These are phyloP conservation scores for Iris pallida DNA, from an alignment of 116 monocot genomes.

Conservation along the genomic window DNA sequence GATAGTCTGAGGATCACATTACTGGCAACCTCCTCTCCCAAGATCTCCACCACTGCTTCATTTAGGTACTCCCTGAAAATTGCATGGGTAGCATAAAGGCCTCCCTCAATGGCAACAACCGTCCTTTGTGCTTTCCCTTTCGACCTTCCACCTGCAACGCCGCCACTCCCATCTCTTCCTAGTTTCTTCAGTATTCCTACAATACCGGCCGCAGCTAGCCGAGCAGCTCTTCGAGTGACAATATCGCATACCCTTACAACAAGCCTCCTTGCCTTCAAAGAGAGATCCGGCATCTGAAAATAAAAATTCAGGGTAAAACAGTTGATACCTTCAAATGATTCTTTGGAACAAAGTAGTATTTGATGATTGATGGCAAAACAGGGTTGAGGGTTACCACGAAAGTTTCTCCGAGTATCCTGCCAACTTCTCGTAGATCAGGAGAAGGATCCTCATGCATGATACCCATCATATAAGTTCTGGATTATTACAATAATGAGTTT, in stretches of 20 bases:
- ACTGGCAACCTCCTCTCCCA: conserved; percentile 64
- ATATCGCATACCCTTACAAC: conserved; percentile 72
- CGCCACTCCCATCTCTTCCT: conserved; percentile 69
- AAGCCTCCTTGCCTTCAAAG: conserved; percentile 58
- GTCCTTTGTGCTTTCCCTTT: conserved; percentile 44
- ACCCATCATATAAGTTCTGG: conserved; percentile 71
- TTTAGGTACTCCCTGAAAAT: conserved; percentile 75
- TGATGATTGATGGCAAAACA: neutral
- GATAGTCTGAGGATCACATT: conserved; percentile 51
- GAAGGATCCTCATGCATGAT: conserved; percentile 84
- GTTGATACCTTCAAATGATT: neutral
- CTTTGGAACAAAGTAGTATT: no score
- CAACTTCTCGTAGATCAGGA: conserved; percentile 66
- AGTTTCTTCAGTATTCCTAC: conserved; percentile 82
- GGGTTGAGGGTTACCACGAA: conserved; percentile 34
- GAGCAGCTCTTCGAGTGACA: conserved; percentile 68
- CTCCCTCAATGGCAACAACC: conserved; percentile 75
- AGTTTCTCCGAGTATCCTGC: conserved; percentile 52
- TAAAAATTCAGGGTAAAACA: neutral
- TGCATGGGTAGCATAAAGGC: conserved; percentile 49
- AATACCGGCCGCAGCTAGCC: conserved; percentile 72
- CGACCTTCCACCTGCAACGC: conserved; percentile 37
- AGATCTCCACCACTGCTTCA: conserved; percentile 68
- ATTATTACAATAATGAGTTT: conserved; percentile 4
- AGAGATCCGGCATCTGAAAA: conserved; percentile 41